A percentile compares a stretch with the other conserved stretches of the same genome.
Conservation (phyloP, 768 basidiomycete species). For the Suillus clintonianus region DNA sequence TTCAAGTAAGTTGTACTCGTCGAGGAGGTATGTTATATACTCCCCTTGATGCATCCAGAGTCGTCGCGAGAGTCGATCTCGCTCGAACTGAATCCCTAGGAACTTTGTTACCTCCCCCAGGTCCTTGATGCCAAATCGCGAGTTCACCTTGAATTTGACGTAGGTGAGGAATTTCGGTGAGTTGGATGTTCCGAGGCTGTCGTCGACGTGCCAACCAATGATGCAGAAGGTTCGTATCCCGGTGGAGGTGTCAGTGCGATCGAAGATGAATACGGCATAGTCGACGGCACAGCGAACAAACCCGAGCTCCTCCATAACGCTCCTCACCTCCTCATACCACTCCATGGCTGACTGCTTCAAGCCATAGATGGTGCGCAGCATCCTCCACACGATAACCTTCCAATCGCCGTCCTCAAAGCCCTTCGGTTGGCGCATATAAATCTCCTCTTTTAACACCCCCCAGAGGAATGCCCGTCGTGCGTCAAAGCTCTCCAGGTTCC, state of each 20-base stretch:
- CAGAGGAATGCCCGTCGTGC: slow-evolving; percentile 45
- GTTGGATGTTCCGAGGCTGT: not conserved
- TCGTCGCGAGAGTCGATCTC: not conserved
- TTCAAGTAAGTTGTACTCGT: not conserved
- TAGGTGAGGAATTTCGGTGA: not conserved
- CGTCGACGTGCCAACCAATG: not conserved
- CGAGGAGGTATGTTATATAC: not conserved
- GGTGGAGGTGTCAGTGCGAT: not conserved
- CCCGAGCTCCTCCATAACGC: not conserved
- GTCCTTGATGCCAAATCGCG: not conserved
- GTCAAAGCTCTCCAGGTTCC: slow-evolving; percentile 43
- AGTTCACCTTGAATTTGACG: not conserved
- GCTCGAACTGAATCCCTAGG: not conserved
- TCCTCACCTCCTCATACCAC: not conserved
- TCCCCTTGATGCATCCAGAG: not conserved
- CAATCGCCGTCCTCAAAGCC: slow-evolving; percentile 11
- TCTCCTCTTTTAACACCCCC: slow-evolving; percentile 30
- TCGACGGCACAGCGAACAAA: not conserved
- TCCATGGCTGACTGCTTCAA: not conserved
- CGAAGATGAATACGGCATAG: not conserved
- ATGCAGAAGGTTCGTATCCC: not conserved
- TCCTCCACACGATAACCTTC: not conserved
- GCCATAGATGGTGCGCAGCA: not conserved
- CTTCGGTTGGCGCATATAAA: slow-evolving; percentile 45
- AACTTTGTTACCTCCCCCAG: not conserved